Evolutionary conservation across 352 stramenopile genomes (phyloP).

Genomic region (Globisporangium solare): DNA sequence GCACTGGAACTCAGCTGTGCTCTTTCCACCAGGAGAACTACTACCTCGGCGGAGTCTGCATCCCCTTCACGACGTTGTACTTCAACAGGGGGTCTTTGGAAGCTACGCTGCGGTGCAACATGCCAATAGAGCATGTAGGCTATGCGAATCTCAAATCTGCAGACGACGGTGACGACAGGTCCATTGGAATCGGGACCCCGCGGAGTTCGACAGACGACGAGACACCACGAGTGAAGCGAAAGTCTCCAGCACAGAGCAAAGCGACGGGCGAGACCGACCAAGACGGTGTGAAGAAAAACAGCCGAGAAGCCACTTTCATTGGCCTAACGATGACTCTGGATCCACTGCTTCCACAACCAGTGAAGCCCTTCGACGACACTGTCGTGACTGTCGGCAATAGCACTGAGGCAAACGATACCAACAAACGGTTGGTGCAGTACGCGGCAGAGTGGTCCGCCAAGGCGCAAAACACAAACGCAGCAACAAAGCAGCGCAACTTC

Average conservation of each 20-base stretch:
- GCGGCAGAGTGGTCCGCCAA: conserved; percentile 26
- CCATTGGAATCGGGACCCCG: conserved; percentile 6
- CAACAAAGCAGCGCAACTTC: conserved; percentile 37
- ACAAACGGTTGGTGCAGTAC: conserved; percentile 29
- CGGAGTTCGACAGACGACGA: conserved; percentile 2
- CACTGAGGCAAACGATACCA: conserved; percentile 16
- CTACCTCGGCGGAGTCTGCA: conserved; percentile 77
- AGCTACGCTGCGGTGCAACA: conserved; percentile 72
- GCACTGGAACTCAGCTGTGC: conserved; percentile 30
- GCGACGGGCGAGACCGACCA: conserved; percentile 16
- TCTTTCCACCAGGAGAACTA: conserved; percentile 71
- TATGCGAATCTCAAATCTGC: conserved; percentile 52
- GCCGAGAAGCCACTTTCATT: conserved; percentile 74
- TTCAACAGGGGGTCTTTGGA: conserved; percentile 68
- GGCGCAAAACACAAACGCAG: conserved; percentile 12
- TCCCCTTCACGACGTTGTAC: conserved; percentile 90
- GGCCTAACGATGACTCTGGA: conserved; percentile 88
- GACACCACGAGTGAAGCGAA: neutral
- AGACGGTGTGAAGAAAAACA: conserved; percentile 28
- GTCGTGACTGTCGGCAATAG: conserved; percentile 7
- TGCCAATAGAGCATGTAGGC: conserved; percentile 80
- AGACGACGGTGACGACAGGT: neutral
- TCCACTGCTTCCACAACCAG: conserved; percentile 60
- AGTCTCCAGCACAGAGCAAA: neutral
- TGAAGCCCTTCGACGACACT: conserved; percentile 17